Conservation (phyloP, 1,284 basidiomycete genomes). For the Ceratobasidium sp. region DNA sequence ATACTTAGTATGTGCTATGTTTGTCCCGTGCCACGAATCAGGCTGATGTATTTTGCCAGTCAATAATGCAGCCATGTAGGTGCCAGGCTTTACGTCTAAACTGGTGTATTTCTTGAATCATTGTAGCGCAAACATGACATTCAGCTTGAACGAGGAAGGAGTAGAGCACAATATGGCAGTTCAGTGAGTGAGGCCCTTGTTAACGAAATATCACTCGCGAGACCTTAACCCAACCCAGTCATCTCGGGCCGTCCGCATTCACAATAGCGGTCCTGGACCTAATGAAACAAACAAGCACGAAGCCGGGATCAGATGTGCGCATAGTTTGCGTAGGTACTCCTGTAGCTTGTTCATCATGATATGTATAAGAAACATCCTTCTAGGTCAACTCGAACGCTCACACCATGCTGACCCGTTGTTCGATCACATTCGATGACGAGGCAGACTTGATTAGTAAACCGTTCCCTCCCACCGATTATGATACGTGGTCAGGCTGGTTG, state of each 20-base stretch:
- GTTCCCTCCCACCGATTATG: not conserved
- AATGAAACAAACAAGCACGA: not conserved
- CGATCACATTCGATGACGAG: not conserved
- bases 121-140: too few species aligned
- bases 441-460: not conserved
- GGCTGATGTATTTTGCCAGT: not conserved
- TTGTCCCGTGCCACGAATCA: not conserved
- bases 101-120: too few species aligned
- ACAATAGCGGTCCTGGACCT: not conserved
- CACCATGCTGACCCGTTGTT: not conserved
- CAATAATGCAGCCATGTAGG: not conserved
- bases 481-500: not conserved
- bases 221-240: too few species aligned
- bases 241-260: not conserved
- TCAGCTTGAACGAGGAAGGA: conserved; percentile 17
- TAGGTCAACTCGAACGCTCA: too few species aligned
- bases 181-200: too few species aligned
- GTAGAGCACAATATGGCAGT: conserved; percentile 1
- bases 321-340: not conserved
- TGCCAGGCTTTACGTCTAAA: not conserved
- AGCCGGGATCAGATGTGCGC: conserved; percentile 1
- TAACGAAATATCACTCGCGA: too few species aligned
- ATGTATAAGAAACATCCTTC: not conserved
- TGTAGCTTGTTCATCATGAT: not conserved
- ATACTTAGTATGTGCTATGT: not conserved